A percentile compares a stretch with the other conserved stretches of the same genome.
phyloP scores from a whole-genome alignment of 2,329 filamentous ascomycete genomes.

The Xylariaceae sp. region DNA sequence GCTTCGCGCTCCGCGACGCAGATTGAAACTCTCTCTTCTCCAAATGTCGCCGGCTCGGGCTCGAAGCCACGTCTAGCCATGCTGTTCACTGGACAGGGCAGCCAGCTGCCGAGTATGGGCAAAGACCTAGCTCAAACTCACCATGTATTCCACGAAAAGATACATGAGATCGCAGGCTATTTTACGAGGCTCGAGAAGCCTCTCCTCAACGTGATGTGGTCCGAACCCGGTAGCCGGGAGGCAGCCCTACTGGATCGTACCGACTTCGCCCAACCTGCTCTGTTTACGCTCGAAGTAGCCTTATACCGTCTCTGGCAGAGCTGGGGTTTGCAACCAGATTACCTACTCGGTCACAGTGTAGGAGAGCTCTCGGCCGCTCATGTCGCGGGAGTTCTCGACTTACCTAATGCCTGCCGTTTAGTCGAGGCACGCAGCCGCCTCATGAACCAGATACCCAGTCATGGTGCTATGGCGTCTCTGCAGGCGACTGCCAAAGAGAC shows the following conservation, averaged over 20 bases:
- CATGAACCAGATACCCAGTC: constrained; percentile 19
- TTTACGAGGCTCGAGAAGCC: constrained; percentile 39
- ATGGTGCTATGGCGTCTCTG: constrained; percentile 24
- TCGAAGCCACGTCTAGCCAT: too few relatives aligned
- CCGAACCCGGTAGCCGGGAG: constrained; percentile 21
- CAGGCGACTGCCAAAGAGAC: constrained; percentile 22
- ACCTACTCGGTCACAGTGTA: constrained; percentile 55
- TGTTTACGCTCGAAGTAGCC: constrained; percentile 52
- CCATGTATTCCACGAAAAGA: constrained; percentile 1
- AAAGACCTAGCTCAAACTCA: constrained; percentile 6
- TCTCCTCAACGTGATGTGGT: constrained; percentile 41
- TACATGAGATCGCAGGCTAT: neutral
- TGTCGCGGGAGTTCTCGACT: constrained; percentile 63
- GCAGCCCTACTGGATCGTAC: constrained; percentile 44
- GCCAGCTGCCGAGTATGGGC: constrained; percentile 11
- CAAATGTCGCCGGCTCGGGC: too few relatives aligned
- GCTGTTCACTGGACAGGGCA: constrained; percentile 18
- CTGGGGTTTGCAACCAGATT: constrained; percentile 46
- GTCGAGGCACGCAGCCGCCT: constrained; percentile 28
- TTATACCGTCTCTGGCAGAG: constrained; percentile 46
- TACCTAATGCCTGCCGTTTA: constrained; percentile 49
- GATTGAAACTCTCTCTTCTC: too few relatives aligned
- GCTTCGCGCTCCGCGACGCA: constrained; percentile 4
- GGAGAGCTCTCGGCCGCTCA: constrained; percentile 68
- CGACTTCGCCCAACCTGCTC: constrained; percentile 37